Percentiles rank a stretch among this genome's conserved stretches.
These are phyloP conservation scores for Penstemon newberryi DNA, from an alignment of 257 asterid species.

Conservation along the genomic window DNA sequence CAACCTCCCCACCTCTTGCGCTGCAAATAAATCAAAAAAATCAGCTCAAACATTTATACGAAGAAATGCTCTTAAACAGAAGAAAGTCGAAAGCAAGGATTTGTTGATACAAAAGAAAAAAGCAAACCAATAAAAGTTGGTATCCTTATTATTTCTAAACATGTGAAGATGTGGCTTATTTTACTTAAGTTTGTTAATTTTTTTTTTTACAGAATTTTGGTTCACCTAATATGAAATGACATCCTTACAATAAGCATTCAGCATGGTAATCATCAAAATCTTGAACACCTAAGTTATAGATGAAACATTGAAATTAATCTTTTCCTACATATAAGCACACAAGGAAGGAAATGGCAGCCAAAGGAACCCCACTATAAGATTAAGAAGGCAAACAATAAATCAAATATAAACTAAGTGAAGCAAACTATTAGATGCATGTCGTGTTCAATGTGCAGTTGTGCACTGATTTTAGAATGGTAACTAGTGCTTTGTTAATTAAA, in stretches of 20 bases:
- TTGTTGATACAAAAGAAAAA: slow-evolving; percentile 17
- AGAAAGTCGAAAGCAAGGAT: slow-evolving; percentile 16
- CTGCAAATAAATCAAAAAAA: slow-evolving; percentile 40
- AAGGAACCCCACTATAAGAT: neutral
- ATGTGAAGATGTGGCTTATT: neutral
- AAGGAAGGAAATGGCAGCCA: neutral
- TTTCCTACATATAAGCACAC: neutral
- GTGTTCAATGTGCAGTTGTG: no score
- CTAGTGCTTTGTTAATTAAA: no score
- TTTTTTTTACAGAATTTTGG: slow-evolving; percentile 1
- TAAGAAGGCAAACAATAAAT: neutral
- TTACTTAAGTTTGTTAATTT: neutral
- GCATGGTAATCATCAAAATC: neutral
- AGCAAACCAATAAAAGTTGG: slow-evolving; percentile 1
- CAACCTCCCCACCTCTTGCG: slow-evolving; percentile 88
- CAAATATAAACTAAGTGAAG: neutral
- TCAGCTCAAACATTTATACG: slow-evolving; percentile 25
- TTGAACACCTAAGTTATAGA: neutral
- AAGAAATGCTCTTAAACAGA: slow-evolving; percentile 5
- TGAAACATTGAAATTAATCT: neutral
- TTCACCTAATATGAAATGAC: neutral
- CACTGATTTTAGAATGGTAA: no score
- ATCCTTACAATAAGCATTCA: neutral
- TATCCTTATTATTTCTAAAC: neutral
- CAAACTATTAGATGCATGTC: no score